Evolutionary conservation across 768 basidiomycete species (phyloP), one percentile per base, ranked within the genome.

Genomic region (Naganishia friedmannii): DNA sequence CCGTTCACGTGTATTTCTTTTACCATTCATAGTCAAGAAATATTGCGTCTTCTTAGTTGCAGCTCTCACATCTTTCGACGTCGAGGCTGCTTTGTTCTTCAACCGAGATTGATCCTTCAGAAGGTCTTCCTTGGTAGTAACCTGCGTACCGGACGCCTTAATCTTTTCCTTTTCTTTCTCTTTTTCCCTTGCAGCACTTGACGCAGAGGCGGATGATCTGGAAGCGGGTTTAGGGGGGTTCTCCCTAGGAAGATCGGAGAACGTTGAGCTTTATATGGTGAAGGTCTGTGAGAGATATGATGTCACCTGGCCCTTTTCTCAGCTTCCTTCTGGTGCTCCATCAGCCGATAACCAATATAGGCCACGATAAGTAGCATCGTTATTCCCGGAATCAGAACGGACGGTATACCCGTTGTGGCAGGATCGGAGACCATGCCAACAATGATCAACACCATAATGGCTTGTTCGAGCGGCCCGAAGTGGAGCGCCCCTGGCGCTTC

Each of bases 11-110:
- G 10, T 10, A 13, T 28, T n/a, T n/a, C 6, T 19, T 66, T 54
- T 23, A 69, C 71, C 71, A 23, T 81, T 78, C 80, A 81, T 81
- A 0, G 80, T 81, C 70, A 81, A 51, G 54, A 81, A 79, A 71
- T 79, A 81, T 54, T 81, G 79, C 67, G 78, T 77, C 46, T 74
- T 72, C 53, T 65, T 68, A 37, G 71, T 72, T 15, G 67, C 56
- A 12, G 71, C 71, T n/a, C 67, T 63, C 10, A 72, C 71, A 28
- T 69, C 71, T 31, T 69, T 72, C 17, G 45, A 48, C 2, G 66
- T 66, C 34, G 54, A 53, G 8, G 37, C 53, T 13, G 67, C 57
- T 53, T 69, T 72, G 2, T 65, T 67, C 29, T 66, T 68, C 53
- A 72, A 23, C 26, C 71, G 54, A 21, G 45, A 31, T 51, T 68